Conservation (phyloP, 805 yeast genomes). For the Pachysolen tannophilus region DNA sequence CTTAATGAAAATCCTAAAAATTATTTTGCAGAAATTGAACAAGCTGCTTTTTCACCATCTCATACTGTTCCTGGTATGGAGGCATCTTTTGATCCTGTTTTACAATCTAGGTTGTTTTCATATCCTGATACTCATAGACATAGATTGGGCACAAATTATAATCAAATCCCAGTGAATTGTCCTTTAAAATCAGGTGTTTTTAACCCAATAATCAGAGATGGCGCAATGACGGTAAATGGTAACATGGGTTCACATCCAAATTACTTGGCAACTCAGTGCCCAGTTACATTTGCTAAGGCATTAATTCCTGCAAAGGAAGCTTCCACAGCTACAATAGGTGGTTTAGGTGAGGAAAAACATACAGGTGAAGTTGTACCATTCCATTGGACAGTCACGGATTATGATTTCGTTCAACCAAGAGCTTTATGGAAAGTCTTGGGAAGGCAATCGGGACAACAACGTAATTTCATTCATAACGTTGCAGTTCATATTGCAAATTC, state of each 20-base stretch:
- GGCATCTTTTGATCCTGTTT: constrained; percentile 77
- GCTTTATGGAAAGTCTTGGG: constrained; percentile 74
- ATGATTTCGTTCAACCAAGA: constrained; percentile 73
- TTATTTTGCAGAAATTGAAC: constrained; percentile 83
- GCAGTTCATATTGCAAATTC: constrained; percentile 70
- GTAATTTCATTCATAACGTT: constrained; percentile 74
- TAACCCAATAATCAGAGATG: constrained; percentile 77
- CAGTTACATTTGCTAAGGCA: constrained; percentile 40
- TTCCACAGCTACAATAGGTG: constrained; percentile 20
- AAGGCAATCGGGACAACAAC: constrained; percentile 75
- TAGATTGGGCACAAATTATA: constrained; percentile 69
- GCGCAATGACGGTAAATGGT: constrained; percentile 61
- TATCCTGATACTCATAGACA: constrained; percentile 73
- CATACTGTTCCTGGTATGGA: constrained; percentile 82
- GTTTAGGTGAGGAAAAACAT: constrained; percentile 16
- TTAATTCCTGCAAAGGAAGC: too few relatives aligned
- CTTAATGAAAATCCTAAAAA: constrained; percentile 80
- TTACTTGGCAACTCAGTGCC: constrained; percentile 51
- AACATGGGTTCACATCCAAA: constrained; percentile 76
- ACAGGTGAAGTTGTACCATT: constrained; percentile 45
- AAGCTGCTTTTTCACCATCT: constrained; percentile 79
- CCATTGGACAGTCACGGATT: constrained; percentile 73
- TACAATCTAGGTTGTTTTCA: constrained; percentile 71
- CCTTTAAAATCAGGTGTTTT: constrained; percentile 52
- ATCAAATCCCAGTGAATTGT: constrained; percentile 85